phyloP scores from a whole-genome alignment of 306 rosid genomes.

The Medicago lupulina region DNA sequence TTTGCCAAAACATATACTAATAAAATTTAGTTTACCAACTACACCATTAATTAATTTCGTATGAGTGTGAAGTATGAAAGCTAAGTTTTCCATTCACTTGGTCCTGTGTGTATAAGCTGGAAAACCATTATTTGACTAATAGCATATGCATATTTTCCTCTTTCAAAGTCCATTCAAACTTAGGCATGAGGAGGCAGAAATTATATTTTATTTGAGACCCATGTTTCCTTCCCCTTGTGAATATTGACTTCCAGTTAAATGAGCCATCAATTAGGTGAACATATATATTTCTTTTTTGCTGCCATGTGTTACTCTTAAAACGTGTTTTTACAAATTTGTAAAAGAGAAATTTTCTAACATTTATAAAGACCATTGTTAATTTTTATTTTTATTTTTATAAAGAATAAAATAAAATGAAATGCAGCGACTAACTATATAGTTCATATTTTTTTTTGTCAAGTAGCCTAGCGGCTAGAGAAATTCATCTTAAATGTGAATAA shows the following conservation, averaged over 20 bases:
- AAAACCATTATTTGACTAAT: neutral
- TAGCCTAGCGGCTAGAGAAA: no score
- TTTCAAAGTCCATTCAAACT: constrained; percentile 32
- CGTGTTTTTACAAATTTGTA: neutral
- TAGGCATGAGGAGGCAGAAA: neutral
- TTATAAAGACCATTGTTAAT: neutral
- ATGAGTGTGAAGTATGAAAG: neutral
- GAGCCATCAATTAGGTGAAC: constrained; percentile 26
- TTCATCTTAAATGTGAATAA: no score
- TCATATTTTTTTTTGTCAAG: no score
- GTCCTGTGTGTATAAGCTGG: neutral
- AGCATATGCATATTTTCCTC: neutral
- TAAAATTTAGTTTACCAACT: neutral
- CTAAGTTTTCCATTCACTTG: constrained; percentile 23
- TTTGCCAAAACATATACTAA: neutral
- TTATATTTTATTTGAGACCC: neutral
- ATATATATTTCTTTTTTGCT: neutral
- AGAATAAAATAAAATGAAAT: neutral
- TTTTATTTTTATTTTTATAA: no score
- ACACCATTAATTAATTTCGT: neutral
- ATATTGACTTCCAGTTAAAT: neutral
- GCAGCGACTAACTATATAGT: neutral
- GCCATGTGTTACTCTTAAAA: neutral
- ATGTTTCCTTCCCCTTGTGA: neutral
- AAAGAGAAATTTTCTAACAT: neutral